These are phyloP conservation scores for Corylus americana DNA, from an alignment of 306 rosid species.

Conservation along the genomic window DNA sequence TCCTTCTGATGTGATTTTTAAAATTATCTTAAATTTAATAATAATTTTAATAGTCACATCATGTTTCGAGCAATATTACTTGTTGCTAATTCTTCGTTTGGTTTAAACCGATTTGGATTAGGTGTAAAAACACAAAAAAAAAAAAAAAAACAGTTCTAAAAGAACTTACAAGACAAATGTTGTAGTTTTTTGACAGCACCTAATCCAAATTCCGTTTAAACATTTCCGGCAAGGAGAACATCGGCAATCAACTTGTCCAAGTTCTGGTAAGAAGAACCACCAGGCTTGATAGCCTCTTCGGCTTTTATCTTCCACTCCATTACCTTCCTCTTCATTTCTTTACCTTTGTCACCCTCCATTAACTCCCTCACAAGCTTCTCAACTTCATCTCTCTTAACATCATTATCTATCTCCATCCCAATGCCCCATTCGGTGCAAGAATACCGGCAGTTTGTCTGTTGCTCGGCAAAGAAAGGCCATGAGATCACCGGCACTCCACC, in stretches of 20 bases:
- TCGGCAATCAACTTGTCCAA: neutral
- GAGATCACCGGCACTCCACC: conserved; percentile 24
- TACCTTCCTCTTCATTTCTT: conserved; percentile 10
- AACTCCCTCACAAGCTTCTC: conserved; percentile 9
- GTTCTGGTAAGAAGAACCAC: conserved; percentile 14
- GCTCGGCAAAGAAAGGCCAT: conserved; percentile 34
- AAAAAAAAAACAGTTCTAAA: too few relatives aligned
- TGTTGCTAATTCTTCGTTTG: too few relatives aligned
- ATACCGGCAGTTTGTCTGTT: conserved; percentile 20
- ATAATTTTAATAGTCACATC: too few relatives aligned
- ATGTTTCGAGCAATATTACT: too few relatives aligned
- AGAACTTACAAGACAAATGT: too few relatives aligned
- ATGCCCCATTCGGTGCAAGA: conserved; percentile 27
- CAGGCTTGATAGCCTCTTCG: neutral
- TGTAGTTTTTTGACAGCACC: too few relatives aligned
- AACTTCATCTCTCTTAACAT: conserved; percentile 19
- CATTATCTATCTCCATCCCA: conserved; percentile 19
- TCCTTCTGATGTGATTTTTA: too few relatives aligned
- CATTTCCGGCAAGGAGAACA: neutral
- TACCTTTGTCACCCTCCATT: conserved; percentile 20
- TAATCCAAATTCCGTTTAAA: neutral
- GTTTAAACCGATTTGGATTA: too few relatives aligned
- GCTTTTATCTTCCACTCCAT: conserved; percentile 26
- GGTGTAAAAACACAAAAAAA: too few relatives aligned
- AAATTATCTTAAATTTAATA: too few relatives aligned